Evolutionary conservation across 306 rosid species (phyloP), one percentile per base, ranked within the genome.

Genomic region (Begonia peltatifolia): DNA sequence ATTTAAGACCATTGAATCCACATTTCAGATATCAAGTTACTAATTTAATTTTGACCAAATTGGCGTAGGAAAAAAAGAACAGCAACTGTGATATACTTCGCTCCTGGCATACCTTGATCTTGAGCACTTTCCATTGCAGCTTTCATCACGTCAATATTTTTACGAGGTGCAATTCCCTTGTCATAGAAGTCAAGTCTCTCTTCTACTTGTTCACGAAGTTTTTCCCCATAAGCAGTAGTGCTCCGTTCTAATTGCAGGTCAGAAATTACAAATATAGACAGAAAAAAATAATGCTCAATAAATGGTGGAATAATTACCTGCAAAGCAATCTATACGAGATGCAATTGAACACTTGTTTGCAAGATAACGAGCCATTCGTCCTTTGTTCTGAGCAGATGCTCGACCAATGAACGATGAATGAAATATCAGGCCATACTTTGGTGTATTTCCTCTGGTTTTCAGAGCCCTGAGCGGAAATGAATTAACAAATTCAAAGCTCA

Each of bases 171-270:
- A 63, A 86, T 85, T 58, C 99, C 99, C 84, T 92, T 92, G 71
- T 92, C 99, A 47, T 92, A 92, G 50, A 92, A 92, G 78, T 92
- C 99, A 14, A 92, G 96, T 38, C 99, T 84, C 77, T 92, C 99
- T 76, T 92, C 99, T 57, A 92, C 99, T 75, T 92, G 99, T 59
- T 86, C 93, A 1, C 94, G 88, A 3, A 92, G 96, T 70, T 81
- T 83, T 69, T 77, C 84, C 14, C 99, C 94, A 66, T 83, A 92
- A 56, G 70, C 77, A 46, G 88, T 68, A 10, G 80, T 58, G 14
- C 84, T 71, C 0, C 6, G 77, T 41, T 92, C 99, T 92, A 80
- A 65, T 30, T 4, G 36, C 6, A 30, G 36, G 36, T 30, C 2
- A 30, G 5, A 6, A 30, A 30, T 30, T 30, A 30, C 7, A 30